A percentile compares a stretch with the other conserved stretches of the same genome.
phyloP scores from a whole-genome alignment of 1,284 basidiomycete genomes.

The Coniferiporia sulphurascens region DNA sequence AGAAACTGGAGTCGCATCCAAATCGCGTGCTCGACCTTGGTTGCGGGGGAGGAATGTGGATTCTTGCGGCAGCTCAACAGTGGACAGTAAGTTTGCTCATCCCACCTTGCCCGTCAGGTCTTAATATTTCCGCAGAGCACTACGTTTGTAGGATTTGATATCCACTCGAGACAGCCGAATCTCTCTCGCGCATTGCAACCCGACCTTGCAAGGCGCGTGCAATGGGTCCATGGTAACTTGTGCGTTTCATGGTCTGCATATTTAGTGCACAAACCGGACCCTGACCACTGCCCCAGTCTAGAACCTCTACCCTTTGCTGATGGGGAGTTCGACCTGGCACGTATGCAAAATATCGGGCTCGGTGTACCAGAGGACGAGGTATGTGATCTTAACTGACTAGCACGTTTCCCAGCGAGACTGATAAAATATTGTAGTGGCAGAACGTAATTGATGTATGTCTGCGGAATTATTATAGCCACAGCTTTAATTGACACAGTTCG shows the following conservation, averaged over 20 bases:
- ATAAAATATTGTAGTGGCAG: slow-evolving; percentile 27
- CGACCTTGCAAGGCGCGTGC: slow-evolving; percentile 44
- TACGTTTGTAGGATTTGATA: slow-evolving; percentile 56
- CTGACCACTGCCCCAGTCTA: slow-evolving; percentile 37
- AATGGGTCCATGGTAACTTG: slow-evolving; percentile 67
- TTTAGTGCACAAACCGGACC: slow-evolving; percentile 2
- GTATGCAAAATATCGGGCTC: slow-evolving; percentile 56
- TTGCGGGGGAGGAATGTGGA: slow-evolving; percentile 77
- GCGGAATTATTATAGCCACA: slow-evolving; percentile 24
- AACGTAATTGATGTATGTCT: slow-evolving; percentile 31
- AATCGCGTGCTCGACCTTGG: slow-evolving; percentile 64
- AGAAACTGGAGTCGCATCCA: slow-evolving; percentile 49
- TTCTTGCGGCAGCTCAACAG: slow-evolving; percentile 55
- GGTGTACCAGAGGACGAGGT: slow-evolving; percentile 71
- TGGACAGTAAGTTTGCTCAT: slow-evolving; percentile 49
- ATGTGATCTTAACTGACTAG: slow-evolving; percentile 18
- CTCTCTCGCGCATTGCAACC: slow-evolving; percentile 28
- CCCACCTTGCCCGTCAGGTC: background rate
- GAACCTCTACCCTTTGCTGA: slow-evolving; percentile 56
- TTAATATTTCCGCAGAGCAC: slow-evolving; percentile 36
- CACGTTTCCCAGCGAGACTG: background rate
- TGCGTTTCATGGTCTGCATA: slow-evolving; percentile 28
- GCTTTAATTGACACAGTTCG: slow-evolving; percentile 42
- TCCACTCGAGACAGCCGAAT: slow-evolving; percentile 51
- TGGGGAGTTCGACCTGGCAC: slow-evolving; percentile 57